These are phyloP conservation scores for Ophiostoma populinum DNA, from an alignment of 2,329 filamentous ascomycete genomes.

Conservation along the genomic window DNA sequence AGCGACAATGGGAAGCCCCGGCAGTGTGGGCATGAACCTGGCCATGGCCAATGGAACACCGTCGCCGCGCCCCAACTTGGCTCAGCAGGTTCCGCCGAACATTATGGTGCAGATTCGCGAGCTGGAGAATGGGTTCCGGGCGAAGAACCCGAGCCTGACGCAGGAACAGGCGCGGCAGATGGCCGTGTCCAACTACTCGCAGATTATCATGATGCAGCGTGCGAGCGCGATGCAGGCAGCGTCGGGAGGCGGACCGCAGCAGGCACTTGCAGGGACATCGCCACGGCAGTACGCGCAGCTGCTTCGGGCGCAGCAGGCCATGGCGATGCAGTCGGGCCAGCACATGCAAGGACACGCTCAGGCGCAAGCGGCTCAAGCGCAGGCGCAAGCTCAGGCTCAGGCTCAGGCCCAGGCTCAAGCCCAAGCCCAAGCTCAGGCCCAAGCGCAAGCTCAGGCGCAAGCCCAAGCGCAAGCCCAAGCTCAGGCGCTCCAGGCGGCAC, in stretches of 20 bases:
- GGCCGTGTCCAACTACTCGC: constrained; percentile 31
- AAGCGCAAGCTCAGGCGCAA: background rate
- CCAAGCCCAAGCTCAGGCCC: constrained; percentile 6
- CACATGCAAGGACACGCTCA: no score
- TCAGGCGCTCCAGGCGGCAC: constrained; percentile 5
- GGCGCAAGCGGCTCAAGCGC: constrained; percentile 39
- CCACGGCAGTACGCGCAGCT: constrained; percentile 44
- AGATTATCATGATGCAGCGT: constrained; percentile 29
- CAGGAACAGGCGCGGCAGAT: constrained; percentile 32
- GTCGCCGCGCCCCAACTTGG: constrained; percentile 22
- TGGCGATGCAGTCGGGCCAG: constrained; percentile 22
- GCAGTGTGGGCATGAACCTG: constrained; percentile 28
- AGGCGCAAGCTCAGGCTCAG: constrained; percentile 13
- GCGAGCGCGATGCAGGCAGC: constrained; percentile 37
- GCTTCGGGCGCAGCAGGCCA: constrained; percentile 34
- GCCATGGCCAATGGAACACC: constrained; percentile 23
- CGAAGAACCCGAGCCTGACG: constrained; percentile 32
- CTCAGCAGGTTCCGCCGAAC: constrained; percentile 27
- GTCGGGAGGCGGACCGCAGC: constrained; percentile 29
- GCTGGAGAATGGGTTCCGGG: constrained; percentile 33
- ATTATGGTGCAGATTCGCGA: constrained; percentile 31
- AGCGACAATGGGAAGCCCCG: constrained; percentile 26
- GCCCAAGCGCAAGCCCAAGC: constrained; percentile 2
- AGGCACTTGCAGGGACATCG: constrained; percentile 29
- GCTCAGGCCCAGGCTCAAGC: constrained; percentile 22